Base-by-base conservation (phyloP, 2,329 filamentous ascomycete genomes). In the Microdochium bolleyi region DNA sequence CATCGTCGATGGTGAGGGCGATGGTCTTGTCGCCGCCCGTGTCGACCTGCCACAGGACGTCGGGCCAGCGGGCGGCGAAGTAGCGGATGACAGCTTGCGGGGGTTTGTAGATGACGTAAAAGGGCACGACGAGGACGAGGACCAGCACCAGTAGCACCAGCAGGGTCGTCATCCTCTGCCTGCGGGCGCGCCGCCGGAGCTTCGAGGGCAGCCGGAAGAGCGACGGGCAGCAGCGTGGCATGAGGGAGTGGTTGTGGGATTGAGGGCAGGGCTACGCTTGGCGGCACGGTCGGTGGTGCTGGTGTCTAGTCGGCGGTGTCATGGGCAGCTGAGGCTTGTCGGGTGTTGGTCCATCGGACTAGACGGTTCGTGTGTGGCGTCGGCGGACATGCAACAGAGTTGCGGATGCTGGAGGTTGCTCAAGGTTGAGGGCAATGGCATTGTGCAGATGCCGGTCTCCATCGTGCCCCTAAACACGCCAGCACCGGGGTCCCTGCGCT, bases 1-100 rank as follows among this genome's bases (percentile, higher is more conserved):
- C 87, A 70, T 96, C 91, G 72, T 96, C 91, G 62, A 96, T 86
- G 1, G 89, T 95, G 38, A 96, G 76, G 0, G 89, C 91, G 19
- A 96, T 76, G 24, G 92, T 70, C 62, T 85, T 88, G 49, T 80
- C 71, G 9, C 70, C 61, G 27, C 19, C 41, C 1, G 78, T 76
- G 30, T 64, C 61, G 46, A 88, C 77, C 58, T 88, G 84, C 76
- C 87, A 95, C 14, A 95, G 76, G 3, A 95, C 87, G 61, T 91
- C 84, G 1, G 89, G 88, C 78, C 87, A 92, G 56, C 79, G 82
- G 59, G 72, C 72, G 61, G 85, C 79, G 54, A 95, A 81, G 72
- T 87, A 86, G 53, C 74, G 71, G 64, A 95, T 87, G 34, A 95
- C 69, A 48, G 79, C 68, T n/a, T 68, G 70, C 0, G 91, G 90